phyloP scores from a whole-genome alignment of 2,329 filamentous ascomycete species.

The Polychaeton citri region DNA sequence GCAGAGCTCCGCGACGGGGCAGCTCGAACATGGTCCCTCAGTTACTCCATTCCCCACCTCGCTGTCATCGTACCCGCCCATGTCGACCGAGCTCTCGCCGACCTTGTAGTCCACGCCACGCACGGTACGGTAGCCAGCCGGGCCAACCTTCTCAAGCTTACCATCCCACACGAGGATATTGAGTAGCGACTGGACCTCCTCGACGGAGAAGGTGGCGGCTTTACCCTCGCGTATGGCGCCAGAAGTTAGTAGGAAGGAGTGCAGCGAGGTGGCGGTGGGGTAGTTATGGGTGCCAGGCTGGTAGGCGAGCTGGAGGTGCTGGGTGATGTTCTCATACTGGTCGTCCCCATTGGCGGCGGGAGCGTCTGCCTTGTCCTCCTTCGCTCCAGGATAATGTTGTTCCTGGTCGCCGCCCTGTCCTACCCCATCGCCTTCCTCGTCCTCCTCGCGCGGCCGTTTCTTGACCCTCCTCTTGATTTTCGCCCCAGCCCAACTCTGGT shows the following conservation, averaged over 20 bases:
- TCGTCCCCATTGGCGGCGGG: slow-evolving; percentile 18
- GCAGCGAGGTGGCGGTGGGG: slow-evolving; percentile 67
- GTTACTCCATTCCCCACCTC: slow-evolving; percentile 61
- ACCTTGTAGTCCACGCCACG: slow-evolving; percentile 17
- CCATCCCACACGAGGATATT: slow-evolving; percentile 85
- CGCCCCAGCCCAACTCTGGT: slow-evolving; percentile 54
- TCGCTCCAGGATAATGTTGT: background rate
- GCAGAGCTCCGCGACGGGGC: slow-evolving; percentile 47
- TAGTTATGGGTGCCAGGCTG: slow-evolving; percentile 44
- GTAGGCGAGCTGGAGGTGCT: slow-evolving; percentile 17
- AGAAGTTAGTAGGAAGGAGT: slow-evolving; percentile 54
- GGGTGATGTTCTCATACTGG: slow-evolving; percentile 11
- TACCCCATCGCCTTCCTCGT: slow-evolving; percentile 16
- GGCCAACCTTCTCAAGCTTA: slow-evolving; percentile 53
- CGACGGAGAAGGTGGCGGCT: slow-evolving; percentile 38
- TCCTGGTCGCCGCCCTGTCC: slow-evolving; percentile 3
- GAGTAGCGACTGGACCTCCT: slow-evolving; percentile 72
- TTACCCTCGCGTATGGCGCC: slow-evolving; percentile 58
- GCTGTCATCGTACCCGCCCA: slow-evolving; percentile 24
- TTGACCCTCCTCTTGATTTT: slow-evolving; percentile 7
- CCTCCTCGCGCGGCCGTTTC: slow-evolving; percentile 1
- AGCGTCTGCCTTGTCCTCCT: slow-evolving; percentile 5
- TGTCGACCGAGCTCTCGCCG: slow-evolving; percentile 6
- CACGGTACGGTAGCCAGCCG: slow-evolving; percentile 36
- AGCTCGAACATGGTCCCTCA: slow-evolving; percentile 79